Evolutionary conservation across 495 filamentous ascomycete species (phyloP).

Genomic region (Penicillium alfredii): DNA sequence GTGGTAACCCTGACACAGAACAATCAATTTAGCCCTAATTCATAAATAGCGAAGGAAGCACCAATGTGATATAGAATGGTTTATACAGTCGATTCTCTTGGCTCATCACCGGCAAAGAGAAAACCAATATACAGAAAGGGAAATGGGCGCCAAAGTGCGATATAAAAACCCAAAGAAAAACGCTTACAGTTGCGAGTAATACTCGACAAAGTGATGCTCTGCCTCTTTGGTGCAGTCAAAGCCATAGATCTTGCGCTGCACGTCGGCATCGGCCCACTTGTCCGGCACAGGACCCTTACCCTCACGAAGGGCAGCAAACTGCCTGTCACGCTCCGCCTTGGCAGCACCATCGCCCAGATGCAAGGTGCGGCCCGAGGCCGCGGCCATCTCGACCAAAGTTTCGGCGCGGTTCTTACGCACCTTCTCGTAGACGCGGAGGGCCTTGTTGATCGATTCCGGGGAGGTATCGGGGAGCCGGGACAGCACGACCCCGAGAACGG

Average conservation of each 20-base stretch:
- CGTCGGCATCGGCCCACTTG: conserved; percentile 76
- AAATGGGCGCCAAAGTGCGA: neutral
- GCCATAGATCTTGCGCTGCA: conserved; percentile 72
- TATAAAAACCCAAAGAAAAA: conserved; percentile 3
- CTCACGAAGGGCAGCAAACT: conserved; percentile 57
- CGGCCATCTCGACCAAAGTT: conserved; percentile 64
- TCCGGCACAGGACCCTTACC: conserved; percentile 60
- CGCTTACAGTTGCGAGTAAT: conserved; percentile 43
- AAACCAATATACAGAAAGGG: conserved; percentile 1
- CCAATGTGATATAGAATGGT: too few species aligned
- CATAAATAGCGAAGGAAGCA: too few species aligned
- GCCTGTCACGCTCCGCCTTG: conserved; percentile 68
- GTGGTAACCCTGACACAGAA: neutral
- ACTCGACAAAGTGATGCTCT: conserved; percentile 53
- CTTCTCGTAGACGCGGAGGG: conserved; percentile 65
- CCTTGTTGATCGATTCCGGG: conserved; percentile 54
- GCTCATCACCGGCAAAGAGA: too few species aligned
- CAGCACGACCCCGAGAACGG: conserved; percentile 63
- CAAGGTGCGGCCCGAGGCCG: conserved; percentile 57
- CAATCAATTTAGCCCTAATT: too few species aligned
- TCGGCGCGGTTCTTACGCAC: conserved; percentile 66
- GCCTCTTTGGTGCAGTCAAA: conserved; percentile 60
- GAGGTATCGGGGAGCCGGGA: conserved; percentile 46
- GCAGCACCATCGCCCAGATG: conserved; percentile 70
- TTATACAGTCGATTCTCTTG: neutral